Base-by-base conservation (phyloP, 1,139 yeast genomes). In the Taphrina deformans region DNA sequence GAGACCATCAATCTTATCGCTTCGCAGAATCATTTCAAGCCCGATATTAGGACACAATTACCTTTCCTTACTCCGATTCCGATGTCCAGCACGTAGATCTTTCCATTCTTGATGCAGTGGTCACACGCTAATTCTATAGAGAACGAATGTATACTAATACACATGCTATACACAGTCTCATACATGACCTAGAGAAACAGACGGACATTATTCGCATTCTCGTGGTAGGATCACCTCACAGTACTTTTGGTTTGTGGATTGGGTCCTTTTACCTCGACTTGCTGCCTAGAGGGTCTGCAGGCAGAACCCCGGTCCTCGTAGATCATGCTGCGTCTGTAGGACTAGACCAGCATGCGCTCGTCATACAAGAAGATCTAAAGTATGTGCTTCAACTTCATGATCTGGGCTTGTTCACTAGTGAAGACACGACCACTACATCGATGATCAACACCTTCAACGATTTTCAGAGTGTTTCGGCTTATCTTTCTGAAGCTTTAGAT, bases 401-500 rank as follows among this genome's bases (percentile, higher is more conserved):
- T 4, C n/a, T 59, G 50, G 16, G 23, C 12, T 21, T 44, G 6
- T 59, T 59, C 40, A 18, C n/a, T n/a, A n/a, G 21, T 18, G 10
- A 21, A 10, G 29, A 35, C 24, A n/a, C 38, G 10, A 14, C 7
- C 40, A 21, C 38, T 10, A 26, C 27, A n/a, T 24, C 21, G 21
- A 21, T 59, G 31, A 48, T 50, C 50, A 38, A 38, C 29, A 59
- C 55, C 10, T 50, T 50, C 51, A 59, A 59, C 33, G 63, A 50
- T 46, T 52, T 44, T 44, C 60, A 52, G 23, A 59, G 33, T 38
- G 58, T 65, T 35, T 33, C 53, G 16, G 44, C 45, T 12, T 69
- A 69, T 45, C 55, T 69, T 21, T 26, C 48, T 6, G 71, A 69
- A 35, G 59, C 62, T 2, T 27, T 65, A 18, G 51, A 35, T 14